Base-by-base conservation (phyloP, 257 asterid species). In the Penstemon eatonii region DNA sequence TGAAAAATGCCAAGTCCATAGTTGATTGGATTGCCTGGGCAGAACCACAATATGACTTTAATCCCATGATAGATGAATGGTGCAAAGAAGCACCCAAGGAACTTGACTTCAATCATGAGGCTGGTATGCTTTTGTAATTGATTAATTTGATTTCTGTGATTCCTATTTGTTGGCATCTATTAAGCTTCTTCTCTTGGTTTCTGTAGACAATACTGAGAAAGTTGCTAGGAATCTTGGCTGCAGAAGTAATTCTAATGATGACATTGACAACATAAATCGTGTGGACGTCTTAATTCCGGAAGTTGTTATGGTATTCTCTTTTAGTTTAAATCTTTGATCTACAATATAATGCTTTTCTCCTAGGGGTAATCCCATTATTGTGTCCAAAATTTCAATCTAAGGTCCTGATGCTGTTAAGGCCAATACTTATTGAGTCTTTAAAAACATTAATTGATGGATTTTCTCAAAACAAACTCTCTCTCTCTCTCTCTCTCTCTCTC, bases 11-110 rank as follows among this genome's bases (percentile, higher is more conserved):
- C 4, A 92, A 92, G 83, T 82, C 95, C 47, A 79, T 92, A 70
- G 92, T 90, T 74, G 98, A 92, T 79, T 92, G 98, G 98, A 83
- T 92, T 75, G 98, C 98, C 56, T 92, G 98, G 98, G 98, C 97
- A 41, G 98, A 92, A 81, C 96, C 98, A 41, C 98, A 92, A 45
- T 92, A 90, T 76, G 65, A 92, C 79, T 92, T 92, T 80, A 90
- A 90, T 71, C 90, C 98, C 42, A 90, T 92, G 96, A 90, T 92
- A 75, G 97, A 92, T 68, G 98, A 92, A 76, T 92, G 98, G 98
- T 92, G 98, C 88, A 92, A 88, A 78, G 98, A 92, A 82, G 93
- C 97, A 67, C 98, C 98, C 11, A 92, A 86, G 80, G 98, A 92
- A 83, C 85, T 92, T 62, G 97, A 92, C 70, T 92, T 92, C 75